These are phyloP conservation scores for Alternaria longipes DNA, from an alignment of 2,329 filamentous ascomycete genomes.

Conservation along the genomic window DNA sequence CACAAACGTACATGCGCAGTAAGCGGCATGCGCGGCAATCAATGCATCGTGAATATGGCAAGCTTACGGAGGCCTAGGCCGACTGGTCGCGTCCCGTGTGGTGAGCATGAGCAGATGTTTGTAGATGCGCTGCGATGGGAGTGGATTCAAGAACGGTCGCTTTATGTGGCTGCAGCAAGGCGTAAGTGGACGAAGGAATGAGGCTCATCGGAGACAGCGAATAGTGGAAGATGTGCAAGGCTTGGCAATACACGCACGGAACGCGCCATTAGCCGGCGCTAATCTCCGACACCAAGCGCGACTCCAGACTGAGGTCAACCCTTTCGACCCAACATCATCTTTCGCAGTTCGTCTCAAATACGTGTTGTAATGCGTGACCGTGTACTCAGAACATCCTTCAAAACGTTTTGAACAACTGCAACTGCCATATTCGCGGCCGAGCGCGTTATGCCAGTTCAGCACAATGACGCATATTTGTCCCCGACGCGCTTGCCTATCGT, in stretches of 20 bases:
- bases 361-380: background rate
- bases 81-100: background rate
- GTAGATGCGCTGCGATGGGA: background rate
- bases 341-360: background rate
- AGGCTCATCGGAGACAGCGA: background rate
- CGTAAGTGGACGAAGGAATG: background rate
- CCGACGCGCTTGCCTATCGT: background rate
- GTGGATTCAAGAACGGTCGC: background rate
- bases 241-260: conserved; percentile 2
- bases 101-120: background rate
- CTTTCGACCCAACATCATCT: background rate
- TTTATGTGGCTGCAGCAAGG: background rate
- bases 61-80: background rate
- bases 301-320: background rate
- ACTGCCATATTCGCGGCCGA: background rate
- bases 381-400: background rate
- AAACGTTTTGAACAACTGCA: background rate
- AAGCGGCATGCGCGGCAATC: conserved; percentile 2
- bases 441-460: background rate
- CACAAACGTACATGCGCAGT: background rate
- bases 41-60: background rate
- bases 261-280: background rate
- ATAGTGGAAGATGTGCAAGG: background rate
- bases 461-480: background rate
- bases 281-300: background rate